Evolutionary conservation across 345 rosid genomes (phyloP), one percentile per base, ranked within the genome.

Genomic region (Turritis glabra): DNA sequence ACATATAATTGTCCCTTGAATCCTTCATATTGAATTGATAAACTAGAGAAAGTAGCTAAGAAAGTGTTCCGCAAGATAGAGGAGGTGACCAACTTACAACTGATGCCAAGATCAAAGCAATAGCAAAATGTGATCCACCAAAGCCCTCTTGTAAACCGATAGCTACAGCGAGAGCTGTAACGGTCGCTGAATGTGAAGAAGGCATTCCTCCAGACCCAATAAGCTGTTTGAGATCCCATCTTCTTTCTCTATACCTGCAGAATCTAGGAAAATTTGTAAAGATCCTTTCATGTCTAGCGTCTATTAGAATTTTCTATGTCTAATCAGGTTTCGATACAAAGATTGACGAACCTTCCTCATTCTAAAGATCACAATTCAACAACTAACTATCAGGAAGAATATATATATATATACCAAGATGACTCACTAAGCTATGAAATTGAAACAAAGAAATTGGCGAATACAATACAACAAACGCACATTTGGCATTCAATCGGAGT

Each of bases 201-300:
- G 98, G 97, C 98, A 94, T 91, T 40, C 98, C 98, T 65, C 98
- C 98, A 0, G 98, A 94, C 38, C 93, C 94, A 22, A 91, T 29
- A 43, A 93, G 94, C 71, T 75, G 88, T 89, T 87, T 87, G 37
- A 86, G 61, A 83, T 93, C 92, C 89, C 91, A 84, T 78, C 82
- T 76, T 71, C 83, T 79, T 81, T 89, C 96, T 69, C 67, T 91
- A 25, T 85, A 91, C 94, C 92, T 93, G 84, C 54, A 67, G n/a
- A 58, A 56, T 26, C 43, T 0, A 48, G 15, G 1, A 46, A 56
- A 56, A 32, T 67, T 44, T 22, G 48, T n/a, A 11, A 73, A 38
- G 22, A 21, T 64, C 46, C 46, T 55, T 64, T 63, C 8, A 0
- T 21, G 1, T 44, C n/a, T 25, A 7, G 30, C 5, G 2, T 27